phyloP scores from a whole-genome alignment of 2,329 filamentous ascomycete species.

The Thielaviopsis populi region DNA sequence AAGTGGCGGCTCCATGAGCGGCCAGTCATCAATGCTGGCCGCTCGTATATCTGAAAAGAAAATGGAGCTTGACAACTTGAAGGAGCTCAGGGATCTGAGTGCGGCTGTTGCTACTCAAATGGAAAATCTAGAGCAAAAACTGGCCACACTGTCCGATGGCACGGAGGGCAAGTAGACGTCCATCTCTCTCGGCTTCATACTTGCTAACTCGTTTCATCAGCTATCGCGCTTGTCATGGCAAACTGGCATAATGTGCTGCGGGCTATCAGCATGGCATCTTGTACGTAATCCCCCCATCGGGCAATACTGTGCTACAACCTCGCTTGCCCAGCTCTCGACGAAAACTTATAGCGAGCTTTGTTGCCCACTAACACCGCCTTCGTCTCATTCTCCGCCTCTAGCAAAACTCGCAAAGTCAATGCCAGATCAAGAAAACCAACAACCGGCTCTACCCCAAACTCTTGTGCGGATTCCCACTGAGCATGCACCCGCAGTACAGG shows the following conservation, averaged over 20 bases:
- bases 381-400: not conserved
- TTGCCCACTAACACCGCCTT: not conserved
- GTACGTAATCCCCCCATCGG: slow-evolving; percentile 33
- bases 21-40: slow-evolving; percentile 54
- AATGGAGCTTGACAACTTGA: slow-evolving; percentile 63
- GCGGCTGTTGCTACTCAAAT: slow-evolving; percentile 67
- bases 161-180: slow-evolving; percentile 48
- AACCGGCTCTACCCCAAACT: slow-evolving; percentile 49
- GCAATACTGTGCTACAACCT: not conserved
- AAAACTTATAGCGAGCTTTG: not conserved
- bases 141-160: slow-evolving; percentile 62
- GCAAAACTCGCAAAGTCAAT: slow-evolving; percentile 13
- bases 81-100: slow-evolving; percentile 63
- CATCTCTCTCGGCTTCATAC: not conserved
- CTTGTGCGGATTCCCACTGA: slow-evolving; percentile 75
- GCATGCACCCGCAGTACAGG: slow-evolving; percentile 50
- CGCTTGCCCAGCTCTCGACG: not conserved
- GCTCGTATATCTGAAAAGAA: slow-evolving; percentile 76
- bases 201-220: slow-evolving; percentile 27
- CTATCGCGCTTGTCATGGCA: slow-evolving; percentile 66
- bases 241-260: slow-evolving; percentile 82
- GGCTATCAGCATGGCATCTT: slow-evolving; percentile 74
- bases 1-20: slow-evolving; percentile 31
- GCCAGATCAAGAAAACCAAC: not conserved
- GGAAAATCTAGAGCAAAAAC: slow-evolving; percentile 64